These are phyloP conservation scores for Coemansia sp. DNA, from an alignment of 192 early-diverging fungal species.

Conservation along the genomic window DNA sequence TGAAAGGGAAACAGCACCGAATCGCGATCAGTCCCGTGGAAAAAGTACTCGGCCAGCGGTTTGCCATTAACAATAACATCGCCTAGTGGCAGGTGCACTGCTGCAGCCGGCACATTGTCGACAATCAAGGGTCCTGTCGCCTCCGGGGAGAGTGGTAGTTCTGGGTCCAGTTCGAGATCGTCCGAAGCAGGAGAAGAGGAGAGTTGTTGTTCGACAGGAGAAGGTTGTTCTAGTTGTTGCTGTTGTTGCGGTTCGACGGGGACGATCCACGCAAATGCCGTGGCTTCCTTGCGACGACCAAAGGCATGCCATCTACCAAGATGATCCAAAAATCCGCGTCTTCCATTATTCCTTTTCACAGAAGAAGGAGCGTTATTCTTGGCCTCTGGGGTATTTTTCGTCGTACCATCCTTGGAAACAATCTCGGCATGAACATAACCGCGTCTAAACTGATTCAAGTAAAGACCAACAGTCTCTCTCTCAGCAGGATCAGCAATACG, in stretches of 20 bases:
- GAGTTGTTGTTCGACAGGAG: not conserved
- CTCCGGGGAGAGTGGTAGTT: not conserved
- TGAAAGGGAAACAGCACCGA: slow-evolving; percentile 74
- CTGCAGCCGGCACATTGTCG: slow-evolving; percentile 7
- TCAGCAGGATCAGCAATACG: not conserved
- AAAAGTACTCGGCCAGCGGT: slow-evolving; percentile 77
- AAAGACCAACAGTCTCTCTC: slow-evolving; percentile 7
- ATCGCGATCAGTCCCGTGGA: slow-evolving; percentile 65
- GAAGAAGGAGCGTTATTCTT: too few relatives aligned
- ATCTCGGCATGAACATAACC: slow-evolving; percentile 25
- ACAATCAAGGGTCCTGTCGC: not conserved
- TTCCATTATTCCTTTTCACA: slow-evolving; percentile 28
- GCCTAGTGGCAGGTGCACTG: slow-evolving; percentile 33
- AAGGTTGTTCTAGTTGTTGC: too few relatives aligned
- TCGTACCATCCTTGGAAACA: slow-evolving; percentile 6
- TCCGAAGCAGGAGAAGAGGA: not conserved
- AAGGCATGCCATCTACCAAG: slow-evolving; percentile 73
- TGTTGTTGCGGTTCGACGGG: too few relatives aligned
- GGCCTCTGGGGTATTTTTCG: slow-evolving; percentile 39
- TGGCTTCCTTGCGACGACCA: slow-evolving; percentile 83
- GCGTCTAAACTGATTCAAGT: slow-evolving; percentile 33
- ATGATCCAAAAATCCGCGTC: slow-evolving; percentile 61
- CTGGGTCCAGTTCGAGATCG: not conserved
- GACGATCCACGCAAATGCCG: slow-evolving; percentile 75
- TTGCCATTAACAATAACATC: slow-evolving; percentile 78